Evolutionary conservation across 495 filamentous ascomycete species (phyloP), one percentile per base, ranked within the genome.

Genomic region (Penicillium simplicissimum): DNA sequence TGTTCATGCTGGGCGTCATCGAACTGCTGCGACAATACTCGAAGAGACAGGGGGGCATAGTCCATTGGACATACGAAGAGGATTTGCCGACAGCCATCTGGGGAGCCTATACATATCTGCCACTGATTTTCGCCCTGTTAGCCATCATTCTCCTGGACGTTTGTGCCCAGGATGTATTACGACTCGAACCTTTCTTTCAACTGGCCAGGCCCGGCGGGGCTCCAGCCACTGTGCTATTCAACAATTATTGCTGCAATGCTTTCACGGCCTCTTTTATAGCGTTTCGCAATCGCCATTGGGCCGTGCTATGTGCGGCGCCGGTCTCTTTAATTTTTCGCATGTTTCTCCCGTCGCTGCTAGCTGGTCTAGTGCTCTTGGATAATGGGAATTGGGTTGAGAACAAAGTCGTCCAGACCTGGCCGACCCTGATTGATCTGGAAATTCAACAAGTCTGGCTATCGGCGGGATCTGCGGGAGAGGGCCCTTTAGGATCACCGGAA

Each of bases 131-230:
- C 31, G 69, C 65, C 11, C 48, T 71, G 2, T 2, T 71, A 10
- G 60, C 59, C 4, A 53, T 62, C 35, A 58, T 56, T 6, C 23
- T 74, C 13, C 68, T 69, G 67, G 60, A 63, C 7, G 35, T 71
- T 4, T 68, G 54, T 17, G 61, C 63, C 33, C 55, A 59, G 14
- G 71, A 74, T 56, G 63, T 65, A 4, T 37, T 71, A 21, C 63
- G 71, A 5, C 59, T 74, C 38, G 71, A 74, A 57, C 65, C 71
- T 4, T 74, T 62, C 25, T 71, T 70, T 25, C 71, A 74, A 31
- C 58, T 74, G 6, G 59, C 68, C 6, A 61, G 58, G n/a, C 63
- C 61, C 2, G 37, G 60, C 0, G 68, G 67, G 2, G 58, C 48
- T 2, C 36, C 69, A 5, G 71, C 62, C 10, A 62, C 37, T 1